Evolutionary conservation across 1,139 yeast genomes (phyloP), one percentile per base, ranked within the genome.

Genomic region (Candida pseudoviswanathii): DNA sequence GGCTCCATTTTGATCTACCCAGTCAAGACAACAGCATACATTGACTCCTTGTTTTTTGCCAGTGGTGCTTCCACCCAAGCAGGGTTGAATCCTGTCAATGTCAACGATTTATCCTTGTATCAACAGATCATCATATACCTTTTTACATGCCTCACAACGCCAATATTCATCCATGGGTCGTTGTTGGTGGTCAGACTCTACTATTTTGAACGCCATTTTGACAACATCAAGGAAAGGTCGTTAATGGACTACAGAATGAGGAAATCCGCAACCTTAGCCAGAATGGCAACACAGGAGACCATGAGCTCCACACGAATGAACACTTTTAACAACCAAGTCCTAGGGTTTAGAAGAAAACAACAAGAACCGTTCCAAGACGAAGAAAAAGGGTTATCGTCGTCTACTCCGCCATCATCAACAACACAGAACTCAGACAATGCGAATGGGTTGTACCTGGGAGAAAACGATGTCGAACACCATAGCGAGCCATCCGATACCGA

Each of bases 131-230:
- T 79, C 16, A 64, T 89, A 3, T 89, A 85, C 60, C 57, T 85
- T 6, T 52, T 81, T 2, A 71, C 95, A 33, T 75, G 83, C 56
- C 58, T 90, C 24, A 81, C 96, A 2, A 92, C 96, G 0, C 98
- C 98, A 0, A 89, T 94, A 25, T 87, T 88, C 63, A 90, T 95
- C 51, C 96, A 94, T 65, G 84, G 96, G 1, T 79, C 84, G 0
- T 72, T 94, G 40, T 84, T 90, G 21, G 84, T 90, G 57, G 74
- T 92, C n/a, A 77, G 98, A 47, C 71, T 94, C 43, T 89, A 88
- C 64, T 89, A 96, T 88, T 94, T 89, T 67, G 97, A 92, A 63
- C 80, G 91, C 54, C 81, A 87, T 59, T 91, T 95, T 65, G 94
- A 89, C 63, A 82, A 86, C 57, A 92, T 95, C 61, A 86, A 86